Conservation (phyloP, 2,329 filamentous ascomycete species). For the Aspergillus vadensis region DNA sequence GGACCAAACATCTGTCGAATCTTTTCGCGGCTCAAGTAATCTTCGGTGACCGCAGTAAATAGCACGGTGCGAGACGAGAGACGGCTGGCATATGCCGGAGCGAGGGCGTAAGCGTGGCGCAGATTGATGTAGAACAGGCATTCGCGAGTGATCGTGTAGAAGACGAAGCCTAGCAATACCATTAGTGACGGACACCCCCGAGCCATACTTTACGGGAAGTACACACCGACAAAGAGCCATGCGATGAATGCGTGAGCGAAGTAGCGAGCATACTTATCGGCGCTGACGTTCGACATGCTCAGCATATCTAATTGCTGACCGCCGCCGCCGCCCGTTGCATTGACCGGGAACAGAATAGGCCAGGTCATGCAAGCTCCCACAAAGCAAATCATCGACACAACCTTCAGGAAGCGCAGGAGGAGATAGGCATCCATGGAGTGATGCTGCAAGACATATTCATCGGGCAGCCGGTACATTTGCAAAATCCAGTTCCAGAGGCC, state of each 20-base stretch:
- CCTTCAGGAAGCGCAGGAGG: slow-evolving; percentile 83
- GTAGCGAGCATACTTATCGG: slow-evolving; percentile 62
- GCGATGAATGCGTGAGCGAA: slow-evolving; percentile 80
- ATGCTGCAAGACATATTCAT: slow-evolving; percentile 82
- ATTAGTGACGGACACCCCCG: background rate
- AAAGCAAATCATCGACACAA: slow-evolving; percentile 75
- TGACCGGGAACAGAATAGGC: slow-evolving; percentile 86
- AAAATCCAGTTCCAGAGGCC: slow-evolving; percentile 69
- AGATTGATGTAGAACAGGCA: slow-evolving; percentile 90
- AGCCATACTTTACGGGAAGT: no score
- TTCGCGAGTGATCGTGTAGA: slow-evolving; percentile 85
- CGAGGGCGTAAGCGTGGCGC: slow-evolving; percentile 87
- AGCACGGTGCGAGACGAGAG: slow-evolving; percentile 90
- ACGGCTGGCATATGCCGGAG: slow-evolving; percentile 78
- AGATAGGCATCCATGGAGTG: slow-evolving; percentile 91
- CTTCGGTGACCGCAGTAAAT: slow-evolving; percentile 78
- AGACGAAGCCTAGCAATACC: slow-evolving; percentile 65
- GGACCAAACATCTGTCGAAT: slow-evolving; percentile 76
- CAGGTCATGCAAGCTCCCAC: slow-evolving; percentile 82
- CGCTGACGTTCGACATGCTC: slow-evolving; percentile 72
- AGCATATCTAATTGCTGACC: slow-evolving; percentile 72
- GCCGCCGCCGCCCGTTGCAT: slow-evolving; percentile 73
- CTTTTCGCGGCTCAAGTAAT: slow-evolving; percentile 75
- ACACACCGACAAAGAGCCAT: slow-evolving; percentile 73
- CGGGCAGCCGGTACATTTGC: slow-evolving; percentile 66